Percentiles rank a stretch among this genome's conserved stretches.
phyloP scores from a whole-genome alignment of 805 yeast genomes.

The Starmerella etchellsii region DNA sequence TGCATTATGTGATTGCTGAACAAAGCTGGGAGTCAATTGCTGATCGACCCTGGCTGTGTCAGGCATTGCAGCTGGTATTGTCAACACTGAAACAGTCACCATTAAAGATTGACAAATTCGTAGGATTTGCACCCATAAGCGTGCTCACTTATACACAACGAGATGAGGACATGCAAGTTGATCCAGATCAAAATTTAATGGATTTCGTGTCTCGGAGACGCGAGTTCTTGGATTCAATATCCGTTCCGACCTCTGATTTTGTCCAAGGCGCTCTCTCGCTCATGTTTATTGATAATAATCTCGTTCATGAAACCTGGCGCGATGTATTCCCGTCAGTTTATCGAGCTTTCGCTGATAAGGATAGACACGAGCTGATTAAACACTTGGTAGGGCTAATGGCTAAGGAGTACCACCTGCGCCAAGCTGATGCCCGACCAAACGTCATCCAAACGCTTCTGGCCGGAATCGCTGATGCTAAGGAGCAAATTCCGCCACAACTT shows the following conservation, averaged over 20 bases:
- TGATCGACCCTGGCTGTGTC: conserved; percentile 89
- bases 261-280: conserved; percentile 63
- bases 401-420: conserved; percentile 86
- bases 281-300: conserved; percentile 66
- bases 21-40: conserved; percentile 95
- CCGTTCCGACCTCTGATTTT: conserved; percentile 45
- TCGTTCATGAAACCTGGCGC: conserved; percentile 76
- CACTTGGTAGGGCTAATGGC: conserved; percentile 66
- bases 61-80: conserved; percentile 74
- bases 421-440: conserved; percentile 73
- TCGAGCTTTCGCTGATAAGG: conserved; percentile 60
- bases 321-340: conserved; percentile 72
- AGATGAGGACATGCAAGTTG: background rate
- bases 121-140: conserved; percentile 25
- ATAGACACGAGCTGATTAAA: conserved; percentile 72
- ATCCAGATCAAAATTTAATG: background rate
- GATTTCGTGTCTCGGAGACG: conserved; percentile 24
- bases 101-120: conserved; percentile 30
- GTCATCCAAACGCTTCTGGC: conserved; percentile 73
- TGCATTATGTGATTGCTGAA: conserved; percentile 78
- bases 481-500: conserved; percentile 86
- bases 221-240: conserved; percentile 28
- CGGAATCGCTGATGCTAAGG: conserved; percentile 50
- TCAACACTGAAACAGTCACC: conserved; percentile 53
- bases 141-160: conserved; percentile 13